Evolutionary conservation across 2,329 filamentous ascomycete species (phyloP), one percentile per base, ranked within the genome.

Genomic region (Cercospora nicotianae): DNA sequence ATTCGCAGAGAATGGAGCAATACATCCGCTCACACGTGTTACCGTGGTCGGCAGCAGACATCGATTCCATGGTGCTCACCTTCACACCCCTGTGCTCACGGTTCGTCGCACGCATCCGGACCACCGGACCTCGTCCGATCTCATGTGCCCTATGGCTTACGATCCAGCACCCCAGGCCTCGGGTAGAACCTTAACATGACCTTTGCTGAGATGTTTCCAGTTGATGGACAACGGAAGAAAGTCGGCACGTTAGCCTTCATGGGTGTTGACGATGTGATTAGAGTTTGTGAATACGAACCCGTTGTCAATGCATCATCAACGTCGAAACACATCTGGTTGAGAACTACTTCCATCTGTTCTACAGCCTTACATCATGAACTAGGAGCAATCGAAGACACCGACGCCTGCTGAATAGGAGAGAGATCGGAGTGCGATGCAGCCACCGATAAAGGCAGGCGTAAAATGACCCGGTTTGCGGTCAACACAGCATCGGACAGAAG

Each of bases 401-500:
- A 53, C 7, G 48, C 23, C 23, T 28, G 23, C 48, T 53, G 48
- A 13, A 53, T 26, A 53, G 48, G n/a, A n/a, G 23, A 53, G 48
- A 53, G 9, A 5, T 26, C 23, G 23, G 23, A 53, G 23, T 53
- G 48, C 55, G 20, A 59, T 59, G 55, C 30, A 3, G 48, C 23
- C 23, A 3, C n/a, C 23, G 16, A 30, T 13, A 28, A 13, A 31
- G 30, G 9, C 2, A 26, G 20, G 12, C 12, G 16, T 26, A 59
- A 5, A 6, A 59, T 59, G 55, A 16, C 28, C 26, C 55, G 55
- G 5, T 59, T 59, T 36, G 55, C 55, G 31, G 55, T 33, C 55
- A 59, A 59, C 28, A 59, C 28, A n/a, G 26, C 28, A 23, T 59
- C 55, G n/a, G 55, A 59, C 18, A 59, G 55, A 26, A 59, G 55